Evolutionary conservation across 441 rosid genomes (phyloP).

Genomic region (Populus trichocarpa): DNA sequence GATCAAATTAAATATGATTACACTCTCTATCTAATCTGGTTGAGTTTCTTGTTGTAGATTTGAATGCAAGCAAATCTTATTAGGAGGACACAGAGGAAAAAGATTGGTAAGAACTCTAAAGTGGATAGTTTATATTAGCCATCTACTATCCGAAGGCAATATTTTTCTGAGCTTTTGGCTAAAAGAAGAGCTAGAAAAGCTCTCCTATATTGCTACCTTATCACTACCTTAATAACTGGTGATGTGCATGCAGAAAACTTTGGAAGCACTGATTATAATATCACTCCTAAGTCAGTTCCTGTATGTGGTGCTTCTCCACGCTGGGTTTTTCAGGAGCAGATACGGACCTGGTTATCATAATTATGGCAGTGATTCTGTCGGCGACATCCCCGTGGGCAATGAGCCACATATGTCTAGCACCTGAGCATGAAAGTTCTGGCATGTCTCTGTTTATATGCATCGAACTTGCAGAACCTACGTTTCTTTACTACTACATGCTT

Average conservation of each 20-base stretch:
- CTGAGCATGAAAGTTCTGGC: neutral
- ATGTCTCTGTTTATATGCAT: neutral
- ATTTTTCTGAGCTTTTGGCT: too few relatives aligned
- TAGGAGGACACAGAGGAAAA: slow-evolving; percentile 37
- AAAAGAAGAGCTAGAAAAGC: too few relatives aligned
- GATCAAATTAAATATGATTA: neutral
- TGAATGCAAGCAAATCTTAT: slow-evolving; percentile 33
- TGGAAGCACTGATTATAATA: slow-evolving; percentile 30
- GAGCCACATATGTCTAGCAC: neutral
- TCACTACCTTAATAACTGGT: neutral
- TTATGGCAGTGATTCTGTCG: neutral
- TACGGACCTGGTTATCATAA: slow-evolving; percentile 13
- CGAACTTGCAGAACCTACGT: neutral
- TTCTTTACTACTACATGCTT: neutral
- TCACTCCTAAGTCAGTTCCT: slow-evolving; percentile 29
- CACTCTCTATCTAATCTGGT: neutral
- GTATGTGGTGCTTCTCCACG: slow-evolving; percentile 25
- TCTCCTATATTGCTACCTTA: neutral
- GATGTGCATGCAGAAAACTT: slow-evolving; percentile 29
- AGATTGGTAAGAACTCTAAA: slow-evolving; percentile 27
- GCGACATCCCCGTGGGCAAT: neutral
- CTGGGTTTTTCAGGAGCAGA: slow-evolving; percentile 10
- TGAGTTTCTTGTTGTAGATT: slow-evolving; percentile 11
- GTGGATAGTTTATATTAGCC: neutral
- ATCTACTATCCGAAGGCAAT: rapidly evolving